Evolutionary conservation across 2,329 filamentous ascomycete genomes (phyloP).

Genomic region (Falciphora oryzae): DNA sequence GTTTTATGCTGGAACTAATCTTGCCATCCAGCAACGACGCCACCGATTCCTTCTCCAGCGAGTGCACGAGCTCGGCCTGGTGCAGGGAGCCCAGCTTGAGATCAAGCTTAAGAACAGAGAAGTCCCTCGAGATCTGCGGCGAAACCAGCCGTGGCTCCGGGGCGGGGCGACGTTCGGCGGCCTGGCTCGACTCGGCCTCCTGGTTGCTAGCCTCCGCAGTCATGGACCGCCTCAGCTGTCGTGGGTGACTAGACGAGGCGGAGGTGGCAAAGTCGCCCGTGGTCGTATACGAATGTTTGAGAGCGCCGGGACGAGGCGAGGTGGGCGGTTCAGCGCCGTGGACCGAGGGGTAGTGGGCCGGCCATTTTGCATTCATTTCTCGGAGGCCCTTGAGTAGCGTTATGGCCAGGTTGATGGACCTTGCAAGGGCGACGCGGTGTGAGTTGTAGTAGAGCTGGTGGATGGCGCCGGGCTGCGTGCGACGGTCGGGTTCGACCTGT

Average conservation of each 20-base stretch:
- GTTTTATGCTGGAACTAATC: slow-evolving; percentile 88
- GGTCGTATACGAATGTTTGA: slow-evolving; percentile 14
- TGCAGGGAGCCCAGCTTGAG: slow-evolving; percentile 82
- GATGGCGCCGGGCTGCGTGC: slow-evolving; percentile 71
- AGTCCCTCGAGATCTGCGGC: slow-evolving; percentile 90
- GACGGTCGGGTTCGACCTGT: slow-evolving; percentile 56
- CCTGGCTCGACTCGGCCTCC: slow-evolving; percentile 65
- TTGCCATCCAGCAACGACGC: slow-evolving; percentile 89
- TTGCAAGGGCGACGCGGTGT: slow-evolving; percentile 79
- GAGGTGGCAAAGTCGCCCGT: slow-evolving; percentile 13
- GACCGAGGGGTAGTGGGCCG: slow-evolving; percentile 87
- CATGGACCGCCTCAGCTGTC: slow-evolving; percentile 59
- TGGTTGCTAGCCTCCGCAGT: slow-evolving; percentile 54
- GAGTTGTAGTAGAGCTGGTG: slow-evolving; percentile 94
- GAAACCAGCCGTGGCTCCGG: slow-evolving; percentile 68
- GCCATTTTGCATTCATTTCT: slow-evolving; percentile 85
- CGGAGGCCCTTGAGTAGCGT: slow-evolving; percentile 79
- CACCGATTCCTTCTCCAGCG: slow-evolving; percentile 85
- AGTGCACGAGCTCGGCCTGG: slow-evolving; percentile 89
- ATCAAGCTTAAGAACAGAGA: slow-evolving; percentile 91
- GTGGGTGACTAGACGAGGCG: slow-evolving; percentile 38
- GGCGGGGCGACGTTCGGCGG: slow-evolving; percentile 54
- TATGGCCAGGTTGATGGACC: slow-evolving; percentile 80
- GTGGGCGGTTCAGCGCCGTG: slow-evolving; percentile 50
- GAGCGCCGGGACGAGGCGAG: slow-evolving; percentile 25